These are phyloP conservation scores for Heliosperma pusillum DNA, from an alignment of 148 eudicot species.

Conservation along the genomic window DNA sequence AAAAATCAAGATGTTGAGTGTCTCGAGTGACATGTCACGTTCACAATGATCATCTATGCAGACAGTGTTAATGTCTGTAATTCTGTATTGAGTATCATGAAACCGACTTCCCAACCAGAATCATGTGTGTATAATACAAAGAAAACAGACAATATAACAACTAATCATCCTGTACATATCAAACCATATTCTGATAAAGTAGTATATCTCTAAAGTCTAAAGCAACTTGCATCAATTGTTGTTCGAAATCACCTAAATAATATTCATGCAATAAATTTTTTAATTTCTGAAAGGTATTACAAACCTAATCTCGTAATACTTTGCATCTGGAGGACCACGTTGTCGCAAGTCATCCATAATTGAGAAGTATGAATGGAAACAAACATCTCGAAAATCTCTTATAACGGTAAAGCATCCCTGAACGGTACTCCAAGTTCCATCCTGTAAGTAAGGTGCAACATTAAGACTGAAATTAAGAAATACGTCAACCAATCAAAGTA, in stretches of 20 bases:
- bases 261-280: too few relatives aligned
- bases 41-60: conserved; percentile 8
- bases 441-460: conserved; percentile 41
- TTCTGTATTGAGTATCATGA: neutral
- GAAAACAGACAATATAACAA: neutral
- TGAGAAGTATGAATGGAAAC: conserved; percentile 82
- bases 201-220: neutral
- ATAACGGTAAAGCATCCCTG: conserved; percentile 52
- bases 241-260: neutral
- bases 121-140: neutral
- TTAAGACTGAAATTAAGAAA: neutral
- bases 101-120: neutral
- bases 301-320: conserved; percentile 73
- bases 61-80: neutral
- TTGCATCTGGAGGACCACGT: conserved; percentile 53
- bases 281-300: conserved; percentile 4
- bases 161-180: neutral
- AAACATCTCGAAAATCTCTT: conserved; percentile 70
- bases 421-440: conserved; percentile 79
- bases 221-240: neutral
- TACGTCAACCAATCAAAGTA: neutral
- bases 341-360: conserved; percentile 58
- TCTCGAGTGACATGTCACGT: neutral
- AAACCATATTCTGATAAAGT: neutral
- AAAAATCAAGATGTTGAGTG: neutral